Evolutionary conservation across 2,329 filamentous ascomycete genomes (phyloP), one percentile per base, ranked within the genome.

Genomic region (Fusarium circinatum): DNA sequence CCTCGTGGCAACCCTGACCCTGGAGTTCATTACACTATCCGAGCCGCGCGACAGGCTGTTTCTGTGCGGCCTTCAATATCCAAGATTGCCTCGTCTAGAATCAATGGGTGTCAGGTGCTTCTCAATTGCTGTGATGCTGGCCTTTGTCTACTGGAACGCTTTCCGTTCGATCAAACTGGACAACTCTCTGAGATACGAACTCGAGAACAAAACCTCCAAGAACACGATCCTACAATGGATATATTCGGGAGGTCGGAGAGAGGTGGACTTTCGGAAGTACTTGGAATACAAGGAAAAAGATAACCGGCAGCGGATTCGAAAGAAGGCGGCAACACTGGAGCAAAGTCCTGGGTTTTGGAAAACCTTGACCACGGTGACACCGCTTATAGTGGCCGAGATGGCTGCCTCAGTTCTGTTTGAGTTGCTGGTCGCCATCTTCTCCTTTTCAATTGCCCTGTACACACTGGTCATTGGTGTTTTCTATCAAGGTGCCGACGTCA

Each of bases 101-200:
- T 38, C 28, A 22, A n/a, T 28, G 30, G 45, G 30, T 8, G 13
- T n/a, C 18, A 70, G 65, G 20, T 52, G 44, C 20, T 52, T 70
- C 20, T 51, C 58, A 14, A 65, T 70, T 42, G 38, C 41, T 54
- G 28, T 65, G 26, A 24, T 70, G 26, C 24, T 70, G 18, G 32
- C 26, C 6, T 64, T 65, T 48, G 30, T 72, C 34, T 72, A 71
- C 17, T 71, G 69, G 69, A 71, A 71, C 20, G 63, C 45, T 11
- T 61, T 71, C 20, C 57, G 63, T 34, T 57, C 62, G n/a, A 71
- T 63, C 47, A 60, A 41, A 39, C 20, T 68, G 28, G 51, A 70
- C 18, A 41, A 28, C 5, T 57, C 58, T 20, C 45, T 58, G 12
- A 52, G 34, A 15, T 65, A 52, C 44, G 42, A 41, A 9, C 22